Conservation (phyloP, 202 grass and related monocot genomes). For the Elaeis oleifera region DNA sequence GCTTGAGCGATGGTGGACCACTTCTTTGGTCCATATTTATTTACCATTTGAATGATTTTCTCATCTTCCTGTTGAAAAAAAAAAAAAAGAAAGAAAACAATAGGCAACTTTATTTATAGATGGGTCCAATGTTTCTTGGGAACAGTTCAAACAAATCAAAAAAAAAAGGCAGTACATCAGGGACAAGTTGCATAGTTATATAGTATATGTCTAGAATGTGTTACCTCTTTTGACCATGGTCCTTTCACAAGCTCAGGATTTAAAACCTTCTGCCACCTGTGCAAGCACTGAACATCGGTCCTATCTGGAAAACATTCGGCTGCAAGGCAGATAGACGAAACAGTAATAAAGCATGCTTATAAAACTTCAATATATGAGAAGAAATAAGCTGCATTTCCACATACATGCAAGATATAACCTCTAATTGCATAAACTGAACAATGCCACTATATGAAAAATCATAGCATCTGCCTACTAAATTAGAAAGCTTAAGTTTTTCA, state of each 20-base stretch:
- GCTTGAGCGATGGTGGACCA: conserved; percentile 91
- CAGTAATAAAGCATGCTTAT: conserved; percentile 15
- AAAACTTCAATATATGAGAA: conserved; percentile 9
- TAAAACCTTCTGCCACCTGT: conserved; percentile 98
- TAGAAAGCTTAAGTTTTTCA: too few relatives aligned
- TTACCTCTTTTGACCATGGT: conserved; percentile 99
- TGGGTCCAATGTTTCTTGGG: not conserved
- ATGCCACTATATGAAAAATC: too few relatives aligned
- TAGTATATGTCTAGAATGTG: too few relatives aligned
- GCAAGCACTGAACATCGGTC: conserved; percentile 94
- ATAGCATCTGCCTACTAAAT: too few relatives aligned
- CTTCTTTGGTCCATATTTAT: conserved; percentile 85
- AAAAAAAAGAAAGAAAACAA: conserved; percentile 1
- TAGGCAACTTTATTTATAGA: too few relatives aligned
- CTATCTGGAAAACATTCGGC: conserved; percentile 86
- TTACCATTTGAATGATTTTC: conserved; percentile 84
- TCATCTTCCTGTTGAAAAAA: conserved; percentile 66
- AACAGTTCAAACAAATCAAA: not conserved
- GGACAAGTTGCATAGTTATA: not conserved
- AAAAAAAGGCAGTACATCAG: not conserved
- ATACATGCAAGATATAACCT: not conserved
- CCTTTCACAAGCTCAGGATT: conserved; percentile 97
- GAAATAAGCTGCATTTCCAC: not conserved
- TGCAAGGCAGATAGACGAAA: conserved; percentile 28
- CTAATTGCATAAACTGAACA: too few relatives aligned